phyloP scores from a whole-genome alignment of 75 land plant species.

The Larix kaempferi region DNA sequence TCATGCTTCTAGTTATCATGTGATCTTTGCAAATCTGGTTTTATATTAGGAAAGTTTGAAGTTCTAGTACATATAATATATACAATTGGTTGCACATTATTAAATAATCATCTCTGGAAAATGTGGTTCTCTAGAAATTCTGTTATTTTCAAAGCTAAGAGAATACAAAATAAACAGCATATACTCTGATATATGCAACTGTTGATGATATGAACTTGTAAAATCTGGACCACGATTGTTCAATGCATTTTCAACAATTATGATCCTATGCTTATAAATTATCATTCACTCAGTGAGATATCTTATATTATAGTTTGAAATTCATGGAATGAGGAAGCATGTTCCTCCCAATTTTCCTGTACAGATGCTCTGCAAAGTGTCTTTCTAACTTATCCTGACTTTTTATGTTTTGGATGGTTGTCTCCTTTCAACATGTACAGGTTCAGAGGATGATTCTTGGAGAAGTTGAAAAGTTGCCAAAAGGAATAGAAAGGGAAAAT shows the following conservation, averaged over 20 bases:
- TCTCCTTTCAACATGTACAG: slow-evolving; percentile 24
- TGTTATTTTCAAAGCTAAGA: background rate
- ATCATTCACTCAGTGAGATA: background rate
- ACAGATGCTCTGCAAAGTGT: background rate
- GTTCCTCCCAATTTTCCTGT: background rate
- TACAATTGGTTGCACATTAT: no score
- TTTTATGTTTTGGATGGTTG: background rate
- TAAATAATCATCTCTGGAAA: no score
- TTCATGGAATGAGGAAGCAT: background rate
- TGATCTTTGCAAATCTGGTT: no score
- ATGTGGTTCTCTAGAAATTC: no score
- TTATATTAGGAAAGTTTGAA: no score
- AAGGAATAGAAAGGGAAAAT: slow-evolving; percentile 88
- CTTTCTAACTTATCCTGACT: background rate
- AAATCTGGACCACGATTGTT: no score
- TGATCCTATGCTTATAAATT: background rate
- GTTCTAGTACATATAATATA: no score
- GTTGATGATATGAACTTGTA: no score
- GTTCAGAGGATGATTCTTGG: slow-evolving; percentile 82
- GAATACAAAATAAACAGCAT: background rate
- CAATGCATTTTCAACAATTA: background rate
- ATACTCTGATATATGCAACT: background rate
- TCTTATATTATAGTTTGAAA: background rate
- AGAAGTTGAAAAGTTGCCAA: slow-evolving; percentile 71
- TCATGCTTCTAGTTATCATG: no score